Conservation (phyloP, 306 rosid genomes). For the Medicago arabica region DNA sequence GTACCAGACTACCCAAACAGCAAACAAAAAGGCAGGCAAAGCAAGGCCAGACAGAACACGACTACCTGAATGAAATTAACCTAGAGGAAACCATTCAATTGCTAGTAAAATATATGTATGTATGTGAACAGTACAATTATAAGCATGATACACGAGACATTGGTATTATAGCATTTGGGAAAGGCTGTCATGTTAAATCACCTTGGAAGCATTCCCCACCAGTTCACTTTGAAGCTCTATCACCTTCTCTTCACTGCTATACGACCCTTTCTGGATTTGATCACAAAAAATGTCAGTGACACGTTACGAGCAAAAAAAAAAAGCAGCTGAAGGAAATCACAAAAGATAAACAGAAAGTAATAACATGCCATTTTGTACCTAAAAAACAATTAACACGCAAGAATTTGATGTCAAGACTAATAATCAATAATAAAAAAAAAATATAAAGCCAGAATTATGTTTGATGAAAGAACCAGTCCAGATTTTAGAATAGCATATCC, state of each 20-base stretch:
- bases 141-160: too few relatives aligned
- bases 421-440: background rate
- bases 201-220: constrained; percentile 92
- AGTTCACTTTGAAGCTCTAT: constrained; percentile 75
- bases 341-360: constrained; percentile 12
- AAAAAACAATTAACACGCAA: background rate
- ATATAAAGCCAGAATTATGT: background rate
- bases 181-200: constrained; percentile 37
- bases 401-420: constrained; percentile 1
- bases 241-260: constrained; percentile 62
- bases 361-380: background rate
- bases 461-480: background rate
- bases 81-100: background rate
- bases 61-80: background rate
- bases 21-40: background rate
- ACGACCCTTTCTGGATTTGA: constrained; percentile 72
- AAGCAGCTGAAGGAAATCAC: constrained; percentile 12
- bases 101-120: too few relatives aligned
- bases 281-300: constrained; percentile 8
- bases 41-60: background rate
- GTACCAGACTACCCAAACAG: background rate
- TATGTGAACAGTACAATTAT: too few relatives aligned
- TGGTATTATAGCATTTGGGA: too few relatives aligned
- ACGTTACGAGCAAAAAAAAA: constrained; percentile 26
- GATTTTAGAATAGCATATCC: background rate